These are phyloP conservation scores for Epichloe gansuensis DNA, from an alignment of 2,329 filamentous ascomycete genomes.

Conservation along the genomic window DNA sequence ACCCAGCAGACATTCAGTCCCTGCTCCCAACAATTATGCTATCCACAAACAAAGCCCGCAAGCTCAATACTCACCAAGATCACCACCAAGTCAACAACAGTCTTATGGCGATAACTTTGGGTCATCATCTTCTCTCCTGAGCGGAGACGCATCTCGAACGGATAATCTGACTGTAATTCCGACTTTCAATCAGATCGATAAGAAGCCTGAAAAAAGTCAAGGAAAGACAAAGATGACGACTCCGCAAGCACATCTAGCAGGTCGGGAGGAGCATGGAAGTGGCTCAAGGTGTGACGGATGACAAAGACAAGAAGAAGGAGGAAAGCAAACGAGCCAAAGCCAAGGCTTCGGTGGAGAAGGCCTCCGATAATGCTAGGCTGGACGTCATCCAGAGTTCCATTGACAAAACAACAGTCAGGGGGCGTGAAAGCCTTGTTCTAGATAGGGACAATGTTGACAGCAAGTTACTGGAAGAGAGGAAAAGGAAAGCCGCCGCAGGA, in stretches of 20 bases:
- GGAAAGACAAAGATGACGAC: conserved; percentile 58
- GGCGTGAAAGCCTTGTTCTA: conserved; percentile 72
- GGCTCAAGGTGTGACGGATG: conserved; percentile 68
- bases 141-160: conserved; percentile 53
- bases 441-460: conserved; percentile 63
- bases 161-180: conserved; percentile 74
- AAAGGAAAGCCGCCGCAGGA: conserved; percentile 69
- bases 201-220: conserved; percentile 63
- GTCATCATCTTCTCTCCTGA: conserved; percentile 51
- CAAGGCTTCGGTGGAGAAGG: conserved; percentile 42
- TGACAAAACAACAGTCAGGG: conserved; percentile 51
- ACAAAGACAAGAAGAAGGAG: conserved; percentile 48
- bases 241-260: conserved; percentile 52
- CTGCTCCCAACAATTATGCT: background rate
- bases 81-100: conserved; percentile 8
- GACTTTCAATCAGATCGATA: conserved; percentile 56
- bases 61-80: conserved; percentile 7
- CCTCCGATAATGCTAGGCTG: conserved; percentile 68
- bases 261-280: conserved; percentile 57
- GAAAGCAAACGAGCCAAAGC: conserved; percentile 57
- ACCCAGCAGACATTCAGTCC: conserved; percentile 3
- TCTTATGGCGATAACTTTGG: conserved; percentile 17
- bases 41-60: conserved; percentile 3
- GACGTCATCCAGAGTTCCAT: conserved; percentile 83
- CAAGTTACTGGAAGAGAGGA: conserved; percentile 69